Evolutionary conservation across 192 early-diverging fungal species (phyloP), one percentile per base, ranked within the genome.

Genomic region (Coemansia sp.): DNA sequence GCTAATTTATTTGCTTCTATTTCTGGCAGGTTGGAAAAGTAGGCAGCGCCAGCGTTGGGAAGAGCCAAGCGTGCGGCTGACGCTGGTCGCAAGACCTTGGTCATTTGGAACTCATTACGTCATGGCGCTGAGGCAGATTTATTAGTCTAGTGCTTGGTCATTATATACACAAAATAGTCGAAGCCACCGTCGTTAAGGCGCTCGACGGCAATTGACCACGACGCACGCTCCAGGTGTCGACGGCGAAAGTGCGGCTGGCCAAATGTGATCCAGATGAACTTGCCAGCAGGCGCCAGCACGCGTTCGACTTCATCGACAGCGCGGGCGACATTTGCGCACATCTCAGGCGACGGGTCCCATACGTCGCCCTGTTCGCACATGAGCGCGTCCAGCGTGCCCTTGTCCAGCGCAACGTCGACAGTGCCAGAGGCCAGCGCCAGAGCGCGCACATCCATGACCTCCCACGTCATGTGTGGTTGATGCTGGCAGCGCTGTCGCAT

Each of bases 361-460:
- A 89, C 89, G 64, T 96, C 92, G 57, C 91, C 89, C 61, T 88
- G 76, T 48, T 88, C 87, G 53, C 90, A 89, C 86, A 96, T 86
- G 60, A 96, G 84, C 14, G 93, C 92, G 64, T 96, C 93, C 87
- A 96, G 84, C 0, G 92, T 96, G 7, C 89, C 93, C 79, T 96
- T 96, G 79, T 96, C 93, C 31, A 96, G 83, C 0, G 87, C 89
- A 54, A 87, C 73, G 55, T 93, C 92, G 54, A 93, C 88, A 1
- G 84, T 79, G 12, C 60, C 66, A 18, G 82, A 75, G 5, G 74
- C 82, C 52, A 94, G 84, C 58, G 80, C 77, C 61, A 94, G 74
- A 28, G 83, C 83, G 20, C 85, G 76, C 52, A 96, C 91, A 66
- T 96, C 90, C 88, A 90, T 90, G 24, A 87, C 87, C 47, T 83